Evolutionary conservation across 139 green algal genomes (phyloP).

Genomic region (Chlamydomonas urium): DNA sequence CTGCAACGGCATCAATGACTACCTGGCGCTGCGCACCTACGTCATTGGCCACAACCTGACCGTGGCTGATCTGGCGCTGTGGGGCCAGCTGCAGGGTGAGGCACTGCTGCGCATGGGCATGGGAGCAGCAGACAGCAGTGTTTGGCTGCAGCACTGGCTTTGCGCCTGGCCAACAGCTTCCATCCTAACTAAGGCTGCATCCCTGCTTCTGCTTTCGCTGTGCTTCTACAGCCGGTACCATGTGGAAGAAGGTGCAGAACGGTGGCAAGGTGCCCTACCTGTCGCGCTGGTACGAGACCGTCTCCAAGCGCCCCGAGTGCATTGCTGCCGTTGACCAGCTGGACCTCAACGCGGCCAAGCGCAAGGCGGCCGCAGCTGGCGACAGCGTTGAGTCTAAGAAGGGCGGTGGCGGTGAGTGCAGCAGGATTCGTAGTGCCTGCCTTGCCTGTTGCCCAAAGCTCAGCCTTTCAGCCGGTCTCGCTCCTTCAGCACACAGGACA

Average conservation of each 20-base stretch:
- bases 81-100: conserved; percentile 72
- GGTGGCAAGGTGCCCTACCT: conserved; percentile 61
- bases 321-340: conserved; percentile 35
- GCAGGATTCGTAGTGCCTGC: too few species aligned
- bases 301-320: conserved; percentile 42
- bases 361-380: conserved; percentile 12
- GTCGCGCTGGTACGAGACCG: conserved; percentile 72
- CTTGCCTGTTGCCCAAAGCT: too few species aligned
- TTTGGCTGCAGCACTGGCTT: too few species aligned
- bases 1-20: conserved; percentile 56
- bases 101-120: too few species aligned
- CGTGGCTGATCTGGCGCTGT: conserved; percentile 82
- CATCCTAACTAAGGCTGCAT: not conserved
- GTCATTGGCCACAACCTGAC: conserved; percentile 74
- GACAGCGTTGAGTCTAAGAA: conserved; percentile 24
- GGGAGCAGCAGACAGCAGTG: too few species aligned
- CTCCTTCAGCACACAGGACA: too few species aligned
- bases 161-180: too few species aligned
- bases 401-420: conserved; percentile 33
- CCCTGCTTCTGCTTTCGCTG: not conserved
- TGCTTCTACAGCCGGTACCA: conserved; percentile 33
- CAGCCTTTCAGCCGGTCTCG: too few species aligned
- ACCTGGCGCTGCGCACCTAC: conserved; percentile 76
- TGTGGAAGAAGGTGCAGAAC: conserved; percentile 68
- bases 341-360: conserved; percentile 29